Conservation (phyloP, 225 moss, liverwort and hornwort genomes). For the Ulota crispa region DNA sequence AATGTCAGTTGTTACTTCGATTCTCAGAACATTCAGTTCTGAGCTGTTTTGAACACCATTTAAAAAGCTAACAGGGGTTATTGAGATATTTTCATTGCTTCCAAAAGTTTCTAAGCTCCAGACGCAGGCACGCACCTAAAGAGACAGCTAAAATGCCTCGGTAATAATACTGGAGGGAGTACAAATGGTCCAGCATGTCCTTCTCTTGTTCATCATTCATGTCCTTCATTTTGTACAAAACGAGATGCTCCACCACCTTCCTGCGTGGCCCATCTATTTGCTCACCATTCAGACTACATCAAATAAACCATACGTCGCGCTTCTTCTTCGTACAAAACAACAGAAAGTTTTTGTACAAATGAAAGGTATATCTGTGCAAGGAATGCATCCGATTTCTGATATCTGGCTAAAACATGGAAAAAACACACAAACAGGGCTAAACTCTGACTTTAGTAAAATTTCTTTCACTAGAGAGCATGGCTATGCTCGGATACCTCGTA, state of each 20-base stretch:
- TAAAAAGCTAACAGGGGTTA: neutral
- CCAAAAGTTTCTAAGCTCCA: neutral
- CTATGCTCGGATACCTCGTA: constrained; percentile 54
- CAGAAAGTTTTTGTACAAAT: neutral
- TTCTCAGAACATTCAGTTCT: neutral
- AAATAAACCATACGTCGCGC: constrained; percentile 28
- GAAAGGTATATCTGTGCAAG: neutral
- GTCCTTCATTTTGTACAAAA: constrained; percentile 76
- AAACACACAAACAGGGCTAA: neutral
- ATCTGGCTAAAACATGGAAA: neutral
- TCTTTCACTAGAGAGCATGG: constrained; percentile 8
- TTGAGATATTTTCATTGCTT: neutral
- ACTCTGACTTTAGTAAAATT: neutral
- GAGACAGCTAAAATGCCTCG: constrained; percentile 68
- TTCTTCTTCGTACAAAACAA: neutral
- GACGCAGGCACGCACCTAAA: constrained; percentile 23
- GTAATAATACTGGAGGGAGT: constrained; percentile 75
- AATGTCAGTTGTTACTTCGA: neutral
- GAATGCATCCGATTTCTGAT: neutral
- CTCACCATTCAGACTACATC: constrained; percentile 52
- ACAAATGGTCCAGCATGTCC: constrained; percentile 92
- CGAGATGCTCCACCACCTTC: constrained; percentile 89
- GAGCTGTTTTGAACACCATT: neutral
- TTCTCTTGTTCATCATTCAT: constrained; percentile 87
- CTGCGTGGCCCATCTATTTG: constrained; percentile 64